These are phyloP conservation scores for Tulasnella sp. DNA, from an alignment of 768 basidiomycete genomes.

Conservation along the genomic window DNA sequence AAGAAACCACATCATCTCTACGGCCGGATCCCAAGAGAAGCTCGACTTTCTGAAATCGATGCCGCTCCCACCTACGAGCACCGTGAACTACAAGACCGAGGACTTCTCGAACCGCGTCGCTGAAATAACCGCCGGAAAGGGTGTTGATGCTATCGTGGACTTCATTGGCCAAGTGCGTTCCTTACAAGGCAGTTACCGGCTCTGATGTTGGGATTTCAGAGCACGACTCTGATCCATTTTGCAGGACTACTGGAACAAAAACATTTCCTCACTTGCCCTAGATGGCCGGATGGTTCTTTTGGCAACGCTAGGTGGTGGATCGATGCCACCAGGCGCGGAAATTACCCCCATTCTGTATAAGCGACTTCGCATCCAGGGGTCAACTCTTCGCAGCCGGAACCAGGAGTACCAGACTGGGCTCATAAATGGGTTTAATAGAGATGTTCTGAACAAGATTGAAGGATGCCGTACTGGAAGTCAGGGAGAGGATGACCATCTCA, in stretches of 20 bases:
- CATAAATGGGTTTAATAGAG: conserved; percentile 50
- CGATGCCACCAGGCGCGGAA: conserved; percentile 48
- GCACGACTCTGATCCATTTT: conserved; percentile 34
- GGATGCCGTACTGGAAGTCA: conserved; percentile 35
- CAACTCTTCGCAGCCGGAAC: conserved; percentile 73
- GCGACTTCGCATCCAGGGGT: conserved; percentile 82
- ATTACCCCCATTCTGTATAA: conserved; percentile 71
- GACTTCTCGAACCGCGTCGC: conserved; percentile 74
- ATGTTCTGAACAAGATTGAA: conserved; percentile 57
- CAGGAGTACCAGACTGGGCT: conserved; percentile 73
- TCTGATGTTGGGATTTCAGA: conserved; percentile 33
- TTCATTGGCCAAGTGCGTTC: conserved; percentile 56
- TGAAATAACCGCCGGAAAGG: conserved; percentile 59
- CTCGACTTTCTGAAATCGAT: conserved; percentile 61
- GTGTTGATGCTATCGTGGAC: conserved; percentile 81
- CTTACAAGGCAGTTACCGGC: not conserved
- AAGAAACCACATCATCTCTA: conserved; percentile 71
- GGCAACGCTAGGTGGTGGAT: conserved; percentile 33
- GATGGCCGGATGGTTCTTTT: conserved; percentile 36
- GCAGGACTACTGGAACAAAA: conserved; percentile 33
- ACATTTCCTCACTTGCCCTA: conserved; percentile 33
- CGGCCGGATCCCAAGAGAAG: conserved; percentile 81
- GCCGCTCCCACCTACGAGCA: conserved; percentile 66
- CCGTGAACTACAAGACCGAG: conserved; percentile 78
- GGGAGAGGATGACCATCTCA: conserved; percentile 56